Base-by-base conservation (phyloP, 495 filamentous ascomycete species). In the Talaromyces liani region DNA sequence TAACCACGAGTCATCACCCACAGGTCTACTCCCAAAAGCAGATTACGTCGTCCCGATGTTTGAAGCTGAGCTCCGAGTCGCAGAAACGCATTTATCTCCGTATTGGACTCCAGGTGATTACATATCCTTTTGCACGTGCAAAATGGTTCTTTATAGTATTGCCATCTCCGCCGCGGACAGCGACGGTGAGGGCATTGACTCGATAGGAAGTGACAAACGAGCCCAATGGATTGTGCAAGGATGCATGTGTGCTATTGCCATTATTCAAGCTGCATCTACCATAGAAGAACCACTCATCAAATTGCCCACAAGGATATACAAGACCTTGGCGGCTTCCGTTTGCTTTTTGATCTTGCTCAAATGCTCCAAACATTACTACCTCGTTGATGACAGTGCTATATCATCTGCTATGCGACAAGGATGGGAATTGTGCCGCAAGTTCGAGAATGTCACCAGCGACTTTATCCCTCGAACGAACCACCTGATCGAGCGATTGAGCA, bases 291-390 rank as follows among this genome's bases (percentile, higher is more conserved):
- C n/a, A 14, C 45, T 62, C 4, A 16, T 14, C 41, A 62, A 29
- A 20, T 9, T 41, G n/a, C 60, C 60, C 3, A 34, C 45, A 5
- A 25, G 60, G 7, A 27, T 62, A 12, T 49, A 27, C 16, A 62
- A 62, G 29, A 8, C 41, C 5, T 24, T 62, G 18, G 45, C 45
- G 7, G 25, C 22, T n/a, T 18, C 45, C 3, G 29, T 62, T 1
- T 62, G 24, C n/a, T 62, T 51, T 62, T 20, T 62, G 6, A 33
- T 53, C 34, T n/a, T 62, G 3, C 29, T 62, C 1, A 51, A 36
- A 16, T 62, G 60, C 27, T 62, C 60, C 2, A 62, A 29, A 39
- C 25, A 51, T 49, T 25, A 62, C 20, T 7, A 36, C 8, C 60
- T 62, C 10, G 60, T 62, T 12, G 60, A 29, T 4, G 31, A 53